These are phyloP conservation scores for Ajuga chamaepitys DNA, from an alignment of 257 asterid species.

Conservation along the genomic window DNA sequence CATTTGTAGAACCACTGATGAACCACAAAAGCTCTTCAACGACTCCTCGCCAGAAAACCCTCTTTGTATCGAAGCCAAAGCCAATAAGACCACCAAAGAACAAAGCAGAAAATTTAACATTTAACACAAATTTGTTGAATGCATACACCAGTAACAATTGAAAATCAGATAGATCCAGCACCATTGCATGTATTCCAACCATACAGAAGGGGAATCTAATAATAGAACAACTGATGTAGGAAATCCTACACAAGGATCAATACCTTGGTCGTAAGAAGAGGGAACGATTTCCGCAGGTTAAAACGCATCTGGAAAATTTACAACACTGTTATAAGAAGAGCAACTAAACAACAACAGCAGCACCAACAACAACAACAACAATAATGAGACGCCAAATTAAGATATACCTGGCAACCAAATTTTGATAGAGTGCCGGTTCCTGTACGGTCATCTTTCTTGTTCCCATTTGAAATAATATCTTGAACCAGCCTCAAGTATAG, in stretches of 20 bases:
- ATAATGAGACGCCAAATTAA: background rate
- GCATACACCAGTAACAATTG: background rate
- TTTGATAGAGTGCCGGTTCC: conserved; percentile 92
- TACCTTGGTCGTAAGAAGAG: conserved; percentile 92
- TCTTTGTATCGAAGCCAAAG: conserved; percentile 31
- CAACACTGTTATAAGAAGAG: conserved; percentile 12
- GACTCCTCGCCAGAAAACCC: conserved; percentile 94
- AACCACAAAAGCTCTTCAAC: conserved; percentile 99
- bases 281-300: conserved; percentile 89
- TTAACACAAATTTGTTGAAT: background rate
- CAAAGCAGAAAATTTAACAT: background rate
- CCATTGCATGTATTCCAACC: no score
- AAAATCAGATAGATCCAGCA: background rate
- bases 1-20: conserved; percentile 95
- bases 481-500: conserved; percentile 69
- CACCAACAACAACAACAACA: background rate
- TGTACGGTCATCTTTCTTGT: conserved; percentile 70
- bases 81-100: background rate
- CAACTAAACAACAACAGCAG: background rate
- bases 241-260: background rate
- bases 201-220: no score
- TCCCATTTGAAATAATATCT: conserved; percentile 76
- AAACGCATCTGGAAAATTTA: conserved; percentile 63
- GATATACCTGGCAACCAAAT: conserved; percentile 90
- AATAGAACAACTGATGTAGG: no score